Conservation (phyloP, 2,329 filamentous ascomycete species). For the Diaporthe nobilis region DNA sequence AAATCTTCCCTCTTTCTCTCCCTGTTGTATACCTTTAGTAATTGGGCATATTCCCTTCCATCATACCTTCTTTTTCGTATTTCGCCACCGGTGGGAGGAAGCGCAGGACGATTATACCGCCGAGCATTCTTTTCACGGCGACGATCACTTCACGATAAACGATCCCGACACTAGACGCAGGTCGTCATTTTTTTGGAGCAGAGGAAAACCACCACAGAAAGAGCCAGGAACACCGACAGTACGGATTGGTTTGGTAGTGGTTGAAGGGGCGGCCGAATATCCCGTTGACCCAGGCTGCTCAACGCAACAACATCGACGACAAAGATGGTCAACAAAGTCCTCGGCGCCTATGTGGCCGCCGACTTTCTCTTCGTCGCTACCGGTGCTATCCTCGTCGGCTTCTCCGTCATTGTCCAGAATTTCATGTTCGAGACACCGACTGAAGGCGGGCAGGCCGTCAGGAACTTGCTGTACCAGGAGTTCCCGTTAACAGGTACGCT, state of each 20-base stretch:
- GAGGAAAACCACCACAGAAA: slow-evolving; percentile 37
- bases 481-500: slow-evolving; percentile 65
- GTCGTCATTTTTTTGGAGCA: slow-evolving; percentile 50
- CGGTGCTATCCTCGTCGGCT: slow-evolving; percentile 68
- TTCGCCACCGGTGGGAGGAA: slow-evolving; percentile 37
- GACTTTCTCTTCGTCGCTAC: slow-evolving; percentile 67
- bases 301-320: slow-evolving; percentile 36
- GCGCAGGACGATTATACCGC: slow-evolving; percentile 40
- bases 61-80: slow-evolving; percentile 21
- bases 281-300: slow-evolving; percentile 45
- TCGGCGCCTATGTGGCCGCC: slow-evolving; percentile 62
- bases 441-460: slow-evolving; percentile 63
- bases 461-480: slow-evolving; percentile 65
- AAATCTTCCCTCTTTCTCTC: slow-evolving; percentile 19
- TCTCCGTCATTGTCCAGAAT: slow-evolving; percentile 67
- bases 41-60: slow-evolving; percentile 20
- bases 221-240: slow-evolving; percentile 35
- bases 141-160: slow-evolving; percentile 26
- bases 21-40: slow-evolving; percentile 24
- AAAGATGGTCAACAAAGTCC: slow-evolving; percentile 69
- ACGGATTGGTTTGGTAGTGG: slow-evolving; percentile 37
- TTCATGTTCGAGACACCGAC: slow-evolving; percentile 58
- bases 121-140: slow-evolving; percentile 30
- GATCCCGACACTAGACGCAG: slow-evolving; percentile 52
- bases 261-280: slow-evolving; percentile 44